Base-by-base conservation (phyloP, 345 rosid species). In the Cardamine resedifolia region DNA sequence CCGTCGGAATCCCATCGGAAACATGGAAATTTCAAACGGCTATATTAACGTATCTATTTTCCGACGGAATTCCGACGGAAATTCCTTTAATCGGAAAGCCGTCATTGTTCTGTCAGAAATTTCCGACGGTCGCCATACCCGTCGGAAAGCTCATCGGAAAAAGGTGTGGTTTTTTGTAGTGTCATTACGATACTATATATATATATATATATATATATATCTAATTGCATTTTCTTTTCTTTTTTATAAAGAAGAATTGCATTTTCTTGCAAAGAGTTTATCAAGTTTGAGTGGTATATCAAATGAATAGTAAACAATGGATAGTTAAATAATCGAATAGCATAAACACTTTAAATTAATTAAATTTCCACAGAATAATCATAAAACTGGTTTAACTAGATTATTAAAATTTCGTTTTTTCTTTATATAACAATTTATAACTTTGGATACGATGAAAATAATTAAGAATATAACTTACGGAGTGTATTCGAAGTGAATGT, bases 401-500 rank as follows among this genome's bases (percentile, higher is more conserved):
- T 41, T 4, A 41, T 41, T 41, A 2, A 15, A 14, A 39, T 39
- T 39, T 4, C 0, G 2, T 12, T 31, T 8, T 36, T 36, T 36
- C 14, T 10, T 5, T 36, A 36, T 36, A 11, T 10, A 34, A 34
- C 5, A 36, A 36, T 10, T 0, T 50, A 44, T 44, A 20, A 23
- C 8, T 23, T 58, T 2, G 8, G 21, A 47, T 34, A 34, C 1
- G 23, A 48, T 38, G 30, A 49, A 8, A 36, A 71, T 4, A 21
- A 48, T 20, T 31, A 1, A 9, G 18, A 53, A 64, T 53, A 44
- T 4, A 48, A 67, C 78, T 67, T 74, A 74, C 78, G 62, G 73
- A 24, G 51, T 51, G 10, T 50, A 73, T 12, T 60, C 76, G 28
- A 83, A 75, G 8, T 33, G 50, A 64, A 86, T 11, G 33, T 64